These are phyloP conservation scores for Hysterangium stoloniferum DNA, from an alignment of 768 basidiomycete species.

Conservation along the genomic window DNA sequence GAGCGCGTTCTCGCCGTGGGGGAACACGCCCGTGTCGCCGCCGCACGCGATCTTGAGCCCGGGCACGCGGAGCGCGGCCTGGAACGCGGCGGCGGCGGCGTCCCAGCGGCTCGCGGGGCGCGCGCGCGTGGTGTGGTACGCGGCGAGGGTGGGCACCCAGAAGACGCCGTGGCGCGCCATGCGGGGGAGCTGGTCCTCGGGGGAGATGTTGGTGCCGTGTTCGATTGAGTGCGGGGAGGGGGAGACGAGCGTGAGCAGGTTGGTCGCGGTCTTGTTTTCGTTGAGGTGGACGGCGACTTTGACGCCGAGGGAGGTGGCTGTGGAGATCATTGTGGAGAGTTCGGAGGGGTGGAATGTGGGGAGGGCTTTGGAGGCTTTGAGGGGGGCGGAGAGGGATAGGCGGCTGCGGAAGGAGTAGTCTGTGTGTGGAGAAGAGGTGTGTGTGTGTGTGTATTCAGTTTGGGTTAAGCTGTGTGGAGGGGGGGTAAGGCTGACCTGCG, in stretches of 20 bases:
- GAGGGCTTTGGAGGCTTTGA: slow-evolving; percentile 27
- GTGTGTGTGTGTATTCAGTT: slow-evolving; percentile 8
- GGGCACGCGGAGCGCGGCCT: slow-evolving; percentile 33
- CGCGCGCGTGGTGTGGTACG: slow-evolving; percentile 29
- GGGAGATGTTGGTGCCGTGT: slow-evolving; percentile 35
- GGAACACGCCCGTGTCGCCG: slow-evolving; percentile 58
- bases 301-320: slow-evolving; percentile 43
- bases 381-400: slow-evolving; percentile 33
- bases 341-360: slow-evolving; percentile 40
- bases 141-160: slow-evolving; percentile 56
- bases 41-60: slow-evolving; percentile 50
- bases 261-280: background rate
- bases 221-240: slow-evolving; percentile 41
- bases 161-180: slow-evolving; percentile 26
- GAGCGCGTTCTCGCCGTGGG: slow-evolving; percentile 51
- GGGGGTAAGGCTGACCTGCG: slow-evolving; percentile 38
- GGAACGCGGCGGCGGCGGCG: slow-evolving; percentile 33
- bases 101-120: slow-evolving; percentile 29
- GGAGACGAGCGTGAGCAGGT: background rate
- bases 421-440: slow-evolving; percentile 16
- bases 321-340: slow-evolving; percentile 39
- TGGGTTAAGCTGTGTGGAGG: background rate
- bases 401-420: slow-evolving; percentile 50
- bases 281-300: slow-evolving; percentile 47
- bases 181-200: background rate